A percentile compares a stretch with the other conserved stretches of the same genome.
Conservation (phyloP, 2,329 filamentous ascomycete species). For the Cryphonectria nitschkei region DNA sequence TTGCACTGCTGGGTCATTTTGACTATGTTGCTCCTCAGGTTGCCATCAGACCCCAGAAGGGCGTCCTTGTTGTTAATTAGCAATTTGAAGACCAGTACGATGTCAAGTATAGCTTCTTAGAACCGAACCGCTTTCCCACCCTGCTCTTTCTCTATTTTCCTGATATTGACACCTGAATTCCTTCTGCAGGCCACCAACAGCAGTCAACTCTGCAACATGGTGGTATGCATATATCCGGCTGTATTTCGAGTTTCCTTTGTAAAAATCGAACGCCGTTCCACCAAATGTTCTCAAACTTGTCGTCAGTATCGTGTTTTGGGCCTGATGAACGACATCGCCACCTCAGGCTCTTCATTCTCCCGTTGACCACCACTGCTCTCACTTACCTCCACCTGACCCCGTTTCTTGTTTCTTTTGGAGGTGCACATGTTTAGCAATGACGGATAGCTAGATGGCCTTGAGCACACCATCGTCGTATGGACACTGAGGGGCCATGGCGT, state of each 20-base stretch:
- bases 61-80: neutral
- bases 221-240: neutral
- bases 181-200: neutral
- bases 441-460: neutral
- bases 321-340: neutral
- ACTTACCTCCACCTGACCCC: neutral
- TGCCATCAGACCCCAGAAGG: constrained; percentile 23
- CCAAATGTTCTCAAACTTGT: neutral
- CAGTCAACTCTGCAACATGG: neutral
- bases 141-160: neutral
- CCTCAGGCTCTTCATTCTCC: neutral
- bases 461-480: neutral
- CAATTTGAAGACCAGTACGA: neutral
- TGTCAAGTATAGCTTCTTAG: neutral
- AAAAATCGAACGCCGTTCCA: neutral
- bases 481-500: constrained; percentile 1
- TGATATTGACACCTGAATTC: neutral
- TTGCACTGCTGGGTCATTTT: constrained; percentile 51
- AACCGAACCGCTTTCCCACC: neutral
- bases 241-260: neutral
- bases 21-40: constrained; percentile 52
- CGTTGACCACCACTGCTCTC: neutral
- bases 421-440: neutral
- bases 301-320: neutral
- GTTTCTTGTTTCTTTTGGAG: neutral